phyloP scores from a whole-genome alignment of 129 eudicot species.

The Logfia minima region DNA sequence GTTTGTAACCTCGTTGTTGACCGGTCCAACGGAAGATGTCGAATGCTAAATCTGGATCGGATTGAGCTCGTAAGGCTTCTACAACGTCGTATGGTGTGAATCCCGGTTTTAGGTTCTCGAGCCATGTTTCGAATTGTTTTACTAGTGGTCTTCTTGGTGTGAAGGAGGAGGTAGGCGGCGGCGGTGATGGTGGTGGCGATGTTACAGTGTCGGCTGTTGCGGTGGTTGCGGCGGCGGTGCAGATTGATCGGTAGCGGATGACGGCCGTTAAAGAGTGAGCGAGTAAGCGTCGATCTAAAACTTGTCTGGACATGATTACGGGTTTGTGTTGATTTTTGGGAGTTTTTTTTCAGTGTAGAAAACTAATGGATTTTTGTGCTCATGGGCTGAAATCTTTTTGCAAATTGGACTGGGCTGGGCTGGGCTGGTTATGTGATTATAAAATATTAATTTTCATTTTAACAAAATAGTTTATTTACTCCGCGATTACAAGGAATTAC shows the following conservation, averaged over 20 bases:
- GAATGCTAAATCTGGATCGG: constrained; percentile 82
- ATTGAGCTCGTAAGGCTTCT: constrained; percentile 60
- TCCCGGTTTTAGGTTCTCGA: constrained; percentile 49
- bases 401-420: too few species aligned
- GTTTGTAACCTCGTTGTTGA: constrained; percentile 73
- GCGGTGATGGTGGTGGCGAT: constrained; percentile 39
- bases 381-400: too few species aligned
- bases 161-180: constrained; percentile 4
- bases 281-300: constrained; percentile 23
- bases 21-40: constrained; percentile 95
- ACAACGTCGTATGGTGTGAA: constrained; percentile 49
- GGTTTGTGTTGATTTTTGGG: not conserved
- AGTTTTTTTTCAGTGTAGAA: not conserved
- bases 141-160: constrained; percentile 54
- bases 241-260: constrained; percentile 26
- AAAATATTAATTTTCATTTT: too few species aligned
- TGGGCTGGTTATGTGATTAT: too few species aligned
- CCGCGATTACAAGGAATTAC: too few species aligned
- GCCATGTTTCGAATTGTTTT: constrained; percentile 71
- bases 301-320: constrained; percentile 19
- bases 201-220: not conserved
- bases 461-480: too few species aligned
- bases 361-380: constrained; percentile 4
- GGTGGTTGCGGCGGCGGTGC: constrained; percentile 23
- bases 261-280: not conserved